These are phyloP conservation scores for Stagonosporopsis tanaceti DNA, from an alignment of 2,329 filamentous ascomycete species.

Conservation along the genomic window DNA sequence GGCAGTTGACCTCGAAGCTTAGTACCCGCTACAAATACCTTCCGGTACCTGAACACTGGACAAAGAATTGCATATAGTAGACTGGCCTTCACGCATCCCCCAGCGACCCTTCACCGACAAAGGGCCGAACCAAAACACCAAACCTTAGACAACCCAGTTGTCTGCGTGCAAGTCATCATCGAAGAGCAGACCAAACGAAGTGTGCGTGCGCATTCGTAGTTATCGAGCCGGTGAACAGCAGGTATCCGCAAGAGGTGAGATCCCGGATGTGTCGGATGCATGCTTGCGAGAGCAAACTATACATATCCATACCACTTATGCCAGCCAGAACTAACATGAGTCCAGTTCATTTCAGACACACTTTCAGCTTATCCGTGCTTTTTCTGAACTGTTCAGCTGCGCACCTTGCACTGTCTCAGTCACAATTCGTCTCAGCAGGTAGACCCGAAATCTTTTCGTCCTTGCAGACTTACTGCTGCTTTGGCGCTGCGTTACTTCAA, in stretches of 20 bases:
- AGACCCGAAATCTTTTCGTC: slow-evolving; percentile 2
- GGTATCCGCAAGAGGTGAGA: slow-evolving; percentile 47
- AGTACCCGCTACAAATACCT: slow-evolving; percentile 51
- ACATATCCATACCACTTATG: slow-evolving; percentile 25
- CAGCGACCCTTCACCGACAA: slow-evolving; percentile 43
- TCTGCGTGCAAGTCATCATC: slow-evolving; percentile 34
- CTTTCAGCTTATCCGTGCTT: neutral
- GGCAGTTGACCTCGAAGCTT: slow-evolving; percentile 45
- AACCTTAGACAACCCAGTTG: slow-evolving; percentile 45
- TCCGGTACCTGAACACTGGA: slow-evolving; percentile 42
- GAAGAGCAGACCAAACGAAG: slow-evolving; percentile 35
- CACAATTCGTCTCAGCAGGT: slow-evolving; percentile 12
- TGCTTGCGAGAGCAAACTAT: slow-evolving; percentile 47
- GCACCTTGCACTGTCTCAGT: slow-evolving; percentile 12
- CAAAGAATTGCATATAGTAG: slow-evolving; percentile 48
- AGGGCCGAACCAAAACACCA: slow-evolving; percentile 44
- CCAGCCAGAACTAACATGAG: slow-evolving; percentile 36
- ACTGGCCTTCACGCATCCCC: slow-evolving; percentile 44
- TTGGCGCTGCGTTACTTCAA: slow-evolving; percentile 5
- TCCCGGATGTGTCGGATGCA: slow-evolving; percentile 42
- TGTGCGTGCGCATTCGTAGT: slow-evolving; percentile 32
- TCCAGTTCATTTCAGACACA: slow-evolving; percentile 26
- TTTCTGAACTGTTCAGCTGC: slow-evolving; percentile 10
- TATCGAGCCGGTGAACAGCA: slow-evolving; percentile 39
- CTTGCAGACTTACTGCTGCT: slow-evolving; percentile 12